phyloP scores from a whole-genome alignment of 345 rosid genomes.

The Gossypium stocksii region DNA sequence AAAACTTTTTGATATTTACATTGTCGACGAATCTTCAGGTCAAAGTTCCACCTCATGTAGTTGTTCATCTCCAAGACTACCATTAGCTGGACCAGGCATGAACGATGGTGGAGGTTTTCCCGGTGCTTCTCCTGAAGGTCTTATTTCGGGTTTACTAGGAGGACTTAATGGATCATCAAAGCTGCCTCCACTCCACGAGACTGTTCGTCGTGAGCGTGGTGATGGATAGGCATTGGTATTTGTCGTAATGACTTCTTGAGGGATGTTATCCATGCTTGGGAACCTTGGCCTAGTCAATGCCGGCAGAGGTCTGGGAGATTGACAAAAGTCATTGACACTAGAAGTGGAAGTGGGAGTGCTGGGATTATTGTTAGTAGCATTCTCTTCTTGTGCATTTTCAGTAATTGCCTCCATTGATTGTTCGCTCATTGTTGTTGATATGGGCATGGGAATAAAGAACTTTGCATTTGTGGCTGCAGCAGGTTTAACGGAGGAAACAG shows the following conservation, averaged over 20 bases:
- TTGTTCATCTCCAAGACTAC: constrained; percentile 75
- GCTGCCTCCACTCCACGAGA: constrained; percentile 65
- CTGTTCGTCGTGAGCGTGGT: constrained; percentile 47
- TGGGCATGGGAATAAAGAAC: constrained; percentile 72
- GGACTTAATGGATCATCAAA: constrained; percentile 24
- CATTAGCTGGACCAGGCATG: constrained; percentile 35
- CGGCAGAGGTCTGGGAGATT: constrained; percentile 21
- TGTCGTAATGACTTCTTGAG: not conserved
- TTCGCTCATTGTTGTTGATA: constrained; percentile 29
- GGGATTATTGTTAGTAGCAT: constrained; percentile 35
- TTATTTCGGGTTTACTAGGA: constrained; percentile 24
- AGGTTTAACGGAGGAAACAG: constrained; percentile 40
- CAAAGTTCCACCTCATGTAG: constrained; percentile 93
- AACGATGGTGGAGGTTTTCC: constrained; percentile 32
- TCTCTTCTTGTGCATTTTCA: constrained; percentile 29
- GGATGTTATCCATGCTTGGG: not conserved
- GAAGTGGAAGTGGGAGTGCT: constrained; percentile 28
- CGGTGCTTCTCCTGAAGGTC: constrained; percentile 35
- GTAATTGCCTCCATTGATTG: constrained; percentile 33
- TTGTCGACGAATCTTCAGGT: constrained; percentile 28
- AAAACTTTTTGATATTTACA: constrained; percentile 51
- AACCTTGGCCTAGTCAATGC: constrained; percentile 40
- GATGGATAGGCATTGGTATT: constrained; percentile 9
- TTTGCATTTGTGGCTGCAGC: constrained; percentile 62
- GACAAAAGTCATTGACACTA: constrained; percentile 24